A percentile compares a stretch with the other conserved stretches of the same genome.
Conservation (phyloP, 805 yeast genomes). For the Candida golubevii region DNA sequence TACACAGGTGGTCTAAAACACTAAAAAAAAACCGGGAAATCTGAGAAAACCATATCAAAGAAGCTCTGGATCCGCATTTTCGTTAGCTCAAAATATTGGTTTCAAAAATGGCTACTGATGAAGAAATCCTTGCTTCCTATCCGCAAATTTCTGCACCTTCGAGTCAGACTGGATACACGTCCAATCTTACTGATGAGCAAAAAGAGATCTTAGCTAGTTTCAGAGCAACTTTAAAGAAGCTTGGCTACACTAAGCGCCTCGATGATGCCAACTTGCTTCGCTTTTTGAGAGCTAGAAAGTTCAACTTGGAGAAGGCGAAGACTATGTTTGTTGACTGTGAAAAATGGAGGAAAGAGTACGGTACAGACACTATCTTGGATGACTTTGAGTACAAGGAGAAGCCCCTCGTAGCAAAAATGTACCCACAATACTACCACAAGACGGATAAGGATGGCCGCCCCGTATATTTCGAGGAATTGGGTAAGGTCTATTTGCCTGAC, state of each 20-base stretch:
- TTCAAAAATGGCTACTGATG: conserved; percentile 24
- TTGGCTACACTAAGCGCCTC: conserved; percentile 69
- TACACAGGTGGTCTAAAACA: conserved; percentile 9
- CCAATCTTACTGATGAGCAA: conserved; percentile 70
- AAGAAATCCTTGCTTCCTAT: conserved; percentile 50
- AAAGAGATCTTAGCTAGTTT: conserved; percentile 53
- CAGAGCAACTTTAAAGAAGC: conserved; percentile 51
- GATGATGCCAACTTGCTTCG: conserved; percentile 85
- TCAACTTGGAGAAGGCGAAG: conserved; percentile 73
- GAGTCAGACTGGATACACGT: conserved; percentile 72
- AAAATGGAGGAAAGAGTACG: conserved; percentile 84
- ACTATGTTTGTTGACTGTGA: conserved; percentile 86
- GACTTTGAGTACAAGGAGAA: conserved; percentile 95
- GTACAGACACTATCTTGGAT: conserved; percentile 77
- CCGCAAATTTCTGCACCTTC: conserved; percentile 68
- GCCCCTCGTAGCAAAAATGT: conserved; percentile 78
- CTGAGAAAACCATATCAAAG: neutral
- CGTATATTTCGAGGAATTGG: conserved; percentile 89
- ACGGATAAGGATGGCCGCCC: conserved; percentile 97
- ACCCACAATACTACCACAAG: conserved; percentile 97
- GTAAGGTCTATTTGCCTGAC: conserved; percentile 81
- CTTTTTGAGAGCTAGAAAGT: conserved; percentile 92
- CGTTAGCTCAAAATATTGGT: neutral
- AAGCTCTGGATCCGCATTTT: conserved; percentile 3
- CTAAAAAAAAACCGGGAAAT: conserved; percentile 7